phyloP scores from a whole-genome alignment of 495 filamentous ascomycete genomes.

The Tuber melanosporum region DNA sequence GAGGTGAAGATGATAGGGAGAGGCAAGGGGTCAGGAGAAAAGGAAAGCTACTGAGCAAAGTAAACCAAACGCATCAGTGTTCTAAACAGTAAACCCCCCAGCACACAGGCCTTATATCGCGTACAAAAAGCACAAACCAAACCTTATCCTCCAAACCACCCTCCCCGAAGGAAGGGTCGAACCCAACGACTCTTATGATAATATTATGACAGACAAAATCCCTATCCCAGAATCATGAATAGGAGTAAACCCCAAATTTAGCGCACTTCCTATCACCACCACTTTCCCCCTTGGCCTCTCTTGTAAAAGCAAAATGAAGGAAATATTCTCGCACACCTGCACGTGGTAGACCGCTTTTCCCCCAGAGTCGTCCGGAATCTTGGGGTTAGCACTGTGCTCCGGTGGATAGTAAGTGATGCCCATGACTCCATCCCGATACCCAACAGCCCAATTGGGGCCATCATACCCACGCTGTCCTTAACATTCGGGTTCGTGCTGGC shows the following conservation, averaged over 20 bases:
- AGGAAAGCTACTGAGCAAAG: neutral
- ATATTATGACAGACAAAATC: neutral
- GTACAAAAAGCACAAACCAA: neutral
- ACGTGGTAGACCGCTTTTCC: neutral
- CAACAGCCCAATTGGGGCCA: slow-evolving; percentile 23
- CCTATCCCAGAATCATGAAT: neutral
- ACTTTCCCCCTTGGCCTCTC: neutral
- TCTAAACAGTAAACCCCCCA: neutral
- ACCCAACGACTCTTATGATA: neutral
- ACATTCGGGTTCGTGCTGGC: slow-evolving; percentile 17
- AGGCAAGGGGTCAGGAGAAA: neutral
- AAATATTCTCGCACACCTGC: neutral
- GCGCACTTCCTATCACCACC: neutral
- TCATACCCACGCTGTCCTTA: slow-evolving; percentile 10
- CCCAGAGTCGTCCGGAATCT: neutral
- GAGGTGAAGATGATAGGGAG: neutral
- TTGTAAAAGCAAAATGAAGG: neutral
- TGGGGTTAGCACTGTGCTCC: neutral
- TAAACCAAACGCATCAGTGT: neutral
- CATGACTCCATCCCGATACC: slow-evolving; percentile 18
- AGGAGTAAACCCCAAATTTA: neutral
- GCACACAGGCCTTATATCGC: neutral
- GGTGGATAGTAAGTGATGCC: neutral
- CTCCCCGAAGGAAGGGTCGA: neutral
- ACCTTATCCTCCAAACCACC: neutral